A percentile compares a stretch with the other conserved stretches of the same genome.
phyloP scores from a whole-genome alignment of 495 filamentous ascomycete genomes.

The Amniculicola lignicola region DNA sequence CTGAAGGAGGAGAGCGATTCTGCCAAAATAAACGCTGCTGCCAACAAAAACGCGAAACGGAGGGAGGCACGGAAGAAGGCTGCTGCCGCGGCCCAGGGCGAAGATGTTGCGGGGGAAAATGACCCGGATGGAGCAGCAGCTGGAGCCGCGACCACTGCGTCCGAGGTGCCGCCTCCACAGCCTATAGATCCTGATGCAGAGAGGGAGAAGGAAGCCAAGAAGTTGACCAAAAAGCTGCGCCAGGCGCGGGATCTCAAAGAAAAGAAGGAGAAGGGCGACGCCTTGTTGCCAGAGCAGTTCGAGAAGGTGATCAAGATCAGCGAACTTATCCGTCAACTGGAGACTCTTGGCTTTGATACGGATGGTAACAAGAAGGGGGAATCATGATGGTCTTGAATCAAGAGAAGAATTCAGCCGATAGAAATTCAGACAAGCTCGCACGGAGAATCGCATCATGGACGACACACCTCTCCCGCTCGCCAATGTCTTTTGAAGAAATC shows the following conservation, averaged over 20 bases:
- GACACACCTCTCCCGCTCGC: no score
- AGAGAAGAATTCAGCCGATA: no score
- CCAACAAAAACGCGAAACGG: slow-evolving; percentile 91
- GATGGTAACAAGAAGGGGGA: slow-evolving; percentile 56
- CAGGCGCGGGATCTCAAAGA: slow-evolving; percentile 86
- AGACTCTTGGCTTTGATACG: slow-evolving; percentile 76
- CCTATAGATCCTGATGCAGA: slow-evolving; percentile 65
- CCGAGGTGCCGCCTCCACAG: neutral
- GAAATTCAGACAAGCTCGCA: no score
- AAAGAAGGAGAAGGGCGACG: slow-evolving; percentile 84
- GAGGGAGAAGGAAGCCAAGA: slow-evolving; percentile 87
- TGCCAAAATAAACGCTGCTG: slow-evolving; percentile 45
- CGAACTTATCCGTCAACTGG: slow-evolving; percentile 85
- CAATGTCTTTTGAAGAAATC: no score
- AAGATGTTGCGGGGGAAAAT: slow-evolving; percentile 42
- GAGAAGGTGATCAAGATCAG: slow-evolving; percentile 97
- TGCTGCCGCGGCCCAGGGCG: slow-evolving; percentile 40
- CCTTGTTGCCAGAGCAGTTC: slow-evolving; percentile 87
- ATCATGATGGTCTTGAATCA: no score
- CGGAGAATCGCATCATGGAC: no score
- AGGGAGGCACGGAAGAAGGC: slow-evolving; percentile 86
- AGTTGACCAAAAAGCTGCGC: slow-evolving; percentile 91
- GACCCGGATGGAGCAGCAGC: slow-evolving; percentile 36
- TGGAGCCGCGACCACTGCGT: slow-evolving; percentile 9
- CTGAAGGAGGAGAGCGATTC: slow-evolving; percentile 46